Conservation (phyloP, 2,329 filamentous ascomycete genomes). For the Penicillium sp. region DNA sequence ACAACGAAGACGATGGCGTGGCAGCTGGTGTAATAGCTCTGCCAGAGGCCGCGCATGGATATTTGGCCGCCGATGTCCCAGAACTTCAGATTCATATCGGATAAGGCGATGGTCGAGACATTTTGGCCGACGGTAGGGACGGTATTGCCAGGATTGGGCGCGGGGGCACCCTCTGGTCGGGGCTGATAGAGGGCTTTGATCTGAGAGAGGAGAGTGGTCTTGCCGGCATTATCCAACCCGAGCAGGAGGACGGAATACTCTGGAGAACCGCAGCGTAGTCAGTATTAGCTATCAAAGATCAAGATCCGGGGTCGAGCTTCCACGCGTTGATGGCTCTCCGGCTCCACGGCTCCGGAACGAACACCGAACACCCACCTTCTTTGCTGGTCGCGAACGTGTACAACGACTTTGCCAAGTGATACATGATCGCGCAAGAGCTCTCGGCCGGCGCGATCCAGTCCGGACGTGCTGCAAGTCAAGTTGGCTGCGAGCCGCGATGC, state of each 20-base stretch:
- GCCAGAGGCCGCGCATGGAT: constrained; percentile 86
- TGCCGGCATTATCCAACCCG: constrained; percentile 96
- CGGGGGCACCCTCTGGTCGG: constrained; percentile 44
- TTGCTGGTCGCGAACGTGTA: constrained; percentile 96
- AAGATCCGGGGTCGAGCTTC: too few species aligned
- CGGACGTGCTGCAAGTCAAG: background rate
- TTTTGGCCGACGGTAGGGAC: constrained; percentile 98
- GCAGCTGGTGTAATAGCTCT: constrained; percentile 90
- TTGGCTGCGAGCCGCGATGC: constrained; percentile 16
- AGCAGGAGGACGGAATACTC: constrained; percentile 98
- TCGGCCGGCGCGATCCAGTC: constrained; percentile 23
- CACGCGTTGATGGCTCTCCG: too few species aligned
- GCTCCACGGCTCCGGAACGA: background rate
- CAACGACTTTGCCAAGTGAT: constrained; percentile 91
- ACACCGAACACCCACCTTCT: constrained; percentile 68
- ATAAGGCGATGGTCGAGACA: constrained; percentile 85
- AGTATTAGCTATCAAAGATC: too few species aligned
- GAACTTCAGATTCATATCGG: constrained; percentile 96
- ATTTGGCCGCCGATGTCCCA: constrained; percentile 98
- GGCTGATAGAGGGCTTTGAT: constrained; percentile 81
- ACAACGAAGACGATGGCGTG: constrained; percentile 98
- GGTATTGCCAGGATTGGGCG: constrained; percentile 73
- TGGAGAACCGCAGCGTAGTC: constrained; percentile 40
- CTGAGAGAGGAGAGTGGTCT: constrained; percentile 96
- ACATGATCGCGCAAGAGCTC: constrained; percentile 64